Evolutionary conservation across 371 early-diverging fungal species (phyloP).

Genomic region (Chytridiales sp.): DNA sequence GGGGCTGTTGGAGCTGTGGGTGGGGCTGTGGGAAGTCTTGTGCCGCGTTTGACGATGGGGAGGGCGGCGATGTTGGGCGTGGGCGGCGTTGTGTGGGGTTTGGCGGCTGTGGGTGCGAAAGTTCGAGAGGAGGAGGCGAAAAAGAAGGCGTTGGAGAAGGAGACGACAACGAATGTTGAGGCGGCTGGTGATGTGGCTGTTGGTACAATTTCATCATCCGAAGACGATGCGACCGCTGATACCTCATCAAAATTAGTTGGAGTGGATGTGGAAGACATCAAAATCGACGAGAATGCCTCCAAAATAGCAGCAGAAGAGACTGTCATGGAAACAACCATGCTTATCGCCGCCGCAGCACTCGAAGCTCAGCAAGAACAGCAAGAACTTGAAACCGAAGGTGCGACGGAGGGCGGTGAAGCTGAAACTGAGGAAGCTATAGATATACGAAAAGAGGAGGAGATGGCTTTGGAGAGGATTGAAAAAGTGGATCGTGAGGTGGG

Average conservation of each 20-base stretch:
- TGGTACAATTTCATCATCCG: too few relatives aligned
- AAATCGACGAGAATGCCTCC: too few relatives aligned
- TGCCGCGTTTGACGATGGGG: slow-evolving; percentile 19
- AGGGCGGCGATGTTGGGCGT: slow-evolving; percentile 11
- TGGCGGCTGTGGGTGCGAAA: not conserved
- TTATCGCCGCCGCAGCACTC: slow-evolving; percentile 15
- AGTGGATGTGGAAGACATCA: too few relatives aligned
- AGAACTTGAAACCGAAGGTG: not conserved
- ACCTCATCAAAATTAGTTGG: too few relatives aligned
- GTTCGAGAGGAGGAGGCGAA: not conserved
- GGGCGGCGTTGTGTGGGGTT: slow-evolving; percentile 2
- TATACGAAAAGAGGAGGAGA: not conserved
- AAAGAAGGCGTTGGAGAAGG: not conserved
- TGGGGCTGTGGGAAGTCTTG: not conserved
- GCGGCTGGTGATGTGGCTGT: too few relatives aligned
- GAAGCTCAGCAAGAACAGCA: slow-evolving; percentile 1
- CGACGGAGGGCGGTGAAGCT: not conserved
- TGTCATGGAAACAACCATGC: slow-evolving; percentile 7
- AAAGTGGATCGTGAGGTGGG: not conserved
- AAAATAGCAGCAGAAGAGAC: too few relatives aligned
- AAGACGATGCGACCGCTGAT: too few relatives aligned
- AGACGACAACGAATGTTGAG: not conserved
- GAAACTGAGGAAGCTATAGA: not conserved
- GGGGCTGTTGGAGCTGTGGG: slow-evolving; percentile 6
- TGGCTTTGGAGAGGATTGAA: not conserved